Conservation (phyloP, 257 asterid genomes). For the Salvia rosmarinus region DNA sequence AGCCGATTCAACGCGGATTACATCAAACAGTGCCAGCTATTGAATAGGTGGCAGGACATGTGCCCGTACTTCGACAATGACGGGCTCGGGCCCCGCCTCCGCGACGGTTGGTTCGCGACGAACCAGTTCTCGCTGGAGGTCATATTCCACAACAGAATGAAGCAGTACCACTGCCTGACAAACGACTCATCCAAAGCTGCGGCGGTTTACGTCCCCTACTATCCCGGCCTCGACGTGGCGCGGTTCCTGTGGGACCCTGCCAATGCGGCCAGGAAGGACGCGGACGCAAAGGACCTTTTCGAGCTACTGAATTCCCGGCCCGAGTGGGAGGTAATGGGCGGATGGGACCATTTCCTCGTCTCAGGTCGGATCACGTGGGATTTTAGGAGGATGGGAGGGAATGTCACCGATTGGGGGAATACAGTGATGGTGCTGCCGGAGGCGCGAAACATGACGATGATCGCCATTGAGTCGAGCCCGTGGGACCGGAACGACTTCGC, state of each 20-base stretch:
- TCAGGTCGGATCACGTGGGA: slow-evolving; percentile 88
- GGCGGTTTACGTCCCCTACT: slow-evolving; percentile 74
- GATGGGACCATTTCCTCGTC: slow-evolving; percentile 75
- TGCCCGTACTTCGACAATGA: slow-evolving; percentile 62
- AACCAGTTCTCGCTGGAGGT: slow-evolving; percentile 75
- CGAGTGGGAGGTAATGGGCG: slow-evolving; percentile 66
- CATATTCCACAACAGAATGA: slow-evolving; percentile 75
- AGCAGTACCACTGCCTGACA: slow-evolving; percentile 73
- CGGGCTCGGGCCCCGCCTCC: slow-evolving; percentile 70
- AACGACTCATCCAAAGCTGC: slow-evolving; percentile 63
- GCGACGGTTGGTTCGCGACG: slow-evolving; percentile 77
- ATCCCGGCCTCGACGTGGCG: slow-evolving; percentile 69
- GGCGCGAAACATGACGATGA: slow-evolving; percentile 61
- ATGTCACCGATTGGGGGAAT: slow-evolving; percentile 72
- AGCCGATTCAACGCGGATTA: slow-evolving; percentile 57
- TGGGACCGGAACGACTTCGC: slow-evolving; percentile 84
- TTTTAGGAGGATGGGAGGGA: slow-evolving; percentile 51
- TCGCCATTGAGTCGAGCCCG: slow-evolving; percentile 83
- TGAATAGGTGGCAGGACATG: slow-evolving; percentile 76
- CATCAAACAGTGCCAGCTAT: slow-evolving; percentile 50
- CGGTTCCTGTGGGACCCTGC: slow-evolving; percentile 54
- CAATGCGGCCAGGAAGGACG: slow-evolving; percentile 46
- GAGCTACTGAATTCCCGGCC: slow-evolving; percentile 51
- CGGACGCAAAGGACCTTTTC: slow-evolving; percentile 41
- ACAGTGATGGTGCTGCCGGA: slow-evolving; percentile 71